These are phyloP conservation scores for Lichtheimia corymbifera DNA, from an alignment of 371 early-diverging fungal species.

Conservation along the genomic window DNA sequence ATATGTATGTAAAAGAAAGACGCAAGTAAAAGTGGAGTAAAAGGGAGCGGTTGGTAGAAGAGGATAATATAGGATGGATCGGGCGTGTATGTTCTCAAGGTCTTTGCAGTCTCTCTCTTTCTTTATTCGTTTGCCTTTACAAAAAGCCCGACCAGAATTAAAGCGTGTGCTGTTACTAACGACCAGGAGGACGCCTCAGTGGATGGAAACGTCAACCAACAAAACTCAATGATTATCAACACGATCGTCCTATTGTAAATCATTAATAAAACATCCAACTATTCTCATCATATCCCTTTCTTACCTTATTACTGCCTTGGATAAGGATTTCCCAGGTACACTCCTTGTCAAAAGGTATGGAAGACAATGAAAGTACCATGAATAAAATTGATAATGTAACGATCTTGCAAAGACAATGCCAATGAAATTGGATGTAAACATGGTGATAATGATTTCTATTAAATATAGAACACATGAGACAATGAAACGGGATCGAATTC, in stretches of 20 bases:
- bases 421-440: slow-evolving; percentile 85
- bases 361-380: slow-evolving; percentile 88
- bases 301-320: neutral
- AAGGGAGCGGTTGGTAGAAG: neutral
- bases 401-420: slow-evolving; percentile 88
- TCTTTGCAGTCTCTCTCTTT: neutral
- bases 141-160: slow-evolving; percentile 33
- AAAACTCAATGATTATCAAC: slow-evolving; percentile 31
- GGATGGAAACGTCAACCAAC: slow-evolving; percentile 54
- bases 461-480: neutral
- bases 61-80: neutral
- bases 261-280: neutral
- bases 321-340: slow-evolving; percentile 11
- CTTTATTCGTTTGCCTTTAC: neutral
- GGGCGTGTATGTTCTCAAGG: neutral
- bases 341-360: slow-evolving; percentile 78
- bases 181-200: slow-evolving; percentile 38
- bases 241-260: neutral
- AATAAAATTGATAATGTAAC: slow-evolving; percentile 94
- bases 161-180: slow-evolving; percentile 36
- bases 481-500: slow-evolving; percentile 5
- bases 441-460: slow-evolving; percentile 63
- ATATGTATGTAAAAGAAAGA: neutral
- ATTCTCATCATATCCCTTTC: slow-evolving; percentile 1
- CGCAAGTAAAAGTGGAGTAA: neutral